Evolutionary conservation across 495 filamentous ascomycete species (phyloP).

Genomic region (Hypoxylon lienhwacheense): DNA sequence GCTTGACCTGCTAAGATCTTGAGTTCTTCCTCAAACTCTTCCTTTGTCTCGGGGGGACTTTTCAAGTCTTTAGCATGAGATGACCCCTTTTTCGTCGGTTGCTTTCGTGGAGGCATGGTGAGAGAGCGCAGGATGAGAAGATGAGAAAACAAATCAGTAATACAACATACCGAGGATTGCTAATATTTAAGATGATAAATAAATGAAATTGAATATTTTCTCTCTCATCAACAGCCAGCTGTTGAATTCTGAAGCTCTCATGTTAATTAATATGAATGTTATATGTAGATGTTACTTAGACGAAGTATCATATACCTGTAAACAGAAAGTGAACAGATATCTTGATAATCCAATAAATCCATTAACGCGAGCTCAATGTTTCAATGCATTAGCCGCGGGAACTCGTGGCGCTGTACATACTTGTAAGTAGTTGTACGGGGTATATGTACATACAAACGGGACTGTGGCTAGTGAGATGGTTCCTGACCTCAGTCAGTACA

Average conservation of each 20-base stretch:
- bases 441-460: too few relatives aligned
- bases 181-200: not conserved
- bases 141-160: not conserved
- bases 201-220: slow-evolving; percentile 3
- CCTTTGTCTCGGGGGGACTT: slow-evolving; percentile 44
- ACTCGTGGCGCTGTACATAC: slow-evolving; percentile 19
- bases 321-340: slow-evolving; percentile 21
- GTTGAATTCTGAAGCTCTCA: slow-evolving; percentile 28
- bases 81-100: slow-evolving; percentile 25
- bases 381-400: too few relatives aligned
- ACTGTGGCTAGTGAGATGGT: slow-evolving; percentile 1
- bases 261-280: slow-evolving; percentile 4
- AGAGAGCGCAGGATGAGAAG: not conserved
- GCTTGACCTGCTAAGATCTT: slow-evolving; percentile 53
- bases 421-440: not conserved
- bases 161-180: not conserved
- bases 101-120: slow-evolving; percentile 38
- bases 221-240: slow-evolving; percentile 40
- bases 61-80: slow-evolving; percentile 12
- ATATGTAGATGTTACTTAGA: slow-evolving; percentile 1
- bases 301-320: not conserved
- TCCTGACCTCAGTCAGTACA: not conserved
- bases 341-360: slow-evolving; percentile 29
- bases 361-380: too few relatives aligned
- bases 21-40: slow-evolving; percentile 55